A percentile compares a stretch with the other conserved stretches of the same genome.
phyloP scores from a whole-genome alignment of 257 asterid species.

The Plantago ovata region DNA sequence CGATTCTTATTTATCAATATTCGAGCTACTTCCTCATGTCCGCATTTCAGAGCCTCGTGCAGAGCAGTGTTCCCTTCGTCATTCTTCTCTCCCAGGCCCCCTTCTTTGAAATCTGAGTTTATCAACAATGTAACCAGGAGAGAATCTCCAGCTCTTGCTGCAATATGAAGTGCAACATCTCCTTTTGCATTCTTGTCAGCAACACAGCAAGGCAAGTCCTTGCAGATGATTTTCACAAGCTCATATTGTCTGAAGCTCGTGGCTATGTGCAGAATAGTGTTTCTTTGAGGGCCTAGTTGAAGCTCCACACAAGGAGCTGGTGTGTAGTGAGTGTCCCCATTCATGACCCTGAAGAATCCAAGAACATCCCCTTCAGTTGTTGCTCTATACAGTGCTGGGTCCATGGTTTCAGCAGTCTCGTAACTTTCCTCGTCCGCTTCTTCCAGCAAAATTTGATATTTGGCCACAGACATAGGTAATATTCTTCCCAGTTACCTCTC shows the following conservation, averaged over 20 bases:
- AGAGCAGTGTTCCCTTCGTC: constrained; percentile 42
- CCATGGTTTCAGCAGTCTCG: constrained; percentile 36
- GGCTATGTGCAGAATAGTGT: constrained; percentile 49
- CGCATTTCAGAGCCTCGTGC: constrained; percentile 35
- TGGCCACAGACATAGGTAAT: constrained; percentile 32
- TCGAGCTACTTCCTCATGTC: constrained; percentile 43
- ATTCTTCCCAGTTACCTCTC: constrained; percentile 2
- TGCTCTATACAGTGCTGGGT: constrained; percentile 41
- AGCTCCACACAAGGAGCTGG: constrained; percentile 29
- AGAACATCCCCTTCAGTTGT: constrained; percentile 45
- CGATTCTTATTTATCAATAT: constrained; percentile 38
- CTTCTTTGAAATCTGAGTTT: constrained; percentile 34
- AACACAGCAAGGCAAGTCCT: constrained; percentile 44
- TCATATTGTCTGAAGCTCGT: constrained; percentile 37
- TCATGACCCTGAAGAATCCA: constrained; percentile 42
- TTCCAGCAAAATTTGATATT: constrained; percentile 25
- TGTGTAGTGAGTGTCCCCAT: constrained; percentile 22
- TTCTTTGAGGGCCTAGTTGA: constrained; percentile 45
- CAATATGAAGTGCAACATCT: constrained; percentile 47
- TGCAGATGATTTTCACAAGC: constrained; percentile 44
- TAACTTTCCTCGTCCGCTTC: constrained; percentile 27
- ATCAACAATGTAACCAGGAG: constrained; percentile 28
- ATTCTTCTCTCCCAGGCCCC: constrained; percentile 33
- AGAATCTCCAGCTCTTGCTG: constrained; percentile 44
- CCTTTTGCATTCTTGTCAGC: constrained; percentile 45